These are phyloP conservation scores for Eucalyptus shirleyi DNA, from an alignment of 345 rosid species.

Conservation along the genomic window DNA sequence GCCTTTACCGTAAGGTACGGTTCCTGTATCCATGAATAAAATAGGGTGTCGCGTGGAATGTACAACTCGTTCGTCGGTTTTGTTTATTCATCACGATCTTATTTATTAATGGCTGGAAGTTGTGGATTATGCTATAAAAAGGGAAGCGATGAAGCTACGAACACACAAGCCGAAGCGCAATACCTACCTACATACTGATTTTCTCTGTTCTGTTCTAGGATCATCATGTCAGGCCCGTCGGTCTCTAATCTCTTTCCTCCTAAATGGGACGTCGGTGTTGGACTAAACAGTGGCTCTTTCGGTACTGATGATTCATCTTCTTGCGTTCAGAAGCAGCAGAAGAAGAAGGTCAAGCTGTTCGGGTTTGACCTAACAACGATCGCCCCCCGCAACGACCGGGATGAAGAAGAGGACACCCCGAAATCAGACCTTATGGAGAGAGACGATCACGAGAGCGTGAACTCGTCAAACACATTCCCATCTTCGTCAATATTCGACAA, in stretches of 20 bases:
- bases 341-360: conserved; percentile 54
- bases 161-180: background rate
- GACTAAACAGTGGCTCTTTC: conserved; percentile 25
- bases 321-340: background rate
- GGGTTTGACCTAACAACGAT: conserved; percentile 57
- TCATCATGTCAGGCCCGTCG: background rate
- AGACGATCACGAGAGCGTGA: conserved; percentile 43
- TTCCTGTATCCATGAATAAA: background rate
- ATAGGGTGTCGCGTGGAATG: background rate
- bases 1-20: background rate
- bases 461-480: conserved; percentile 29
- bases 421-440: conserved; percentile 11
- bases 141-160: background rate
- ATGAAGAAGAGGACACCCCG: background rate
- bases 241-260: conserved; percentile 2
- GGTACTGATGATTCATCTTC: background rate
- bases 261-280: conserved; percentile 18
- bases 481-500: background rate
- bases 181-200: background rate
- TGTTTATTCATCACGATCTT: background rate
- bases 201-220: background rate
- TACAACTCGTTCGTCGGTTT: background rate
- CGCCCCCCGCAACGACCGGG: background rate
- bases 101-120: background rate
- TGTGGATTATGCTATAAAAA: background rate